Conservation (phyloP, 306 rosid genomes). For the Nissolia schottii region DNA sequence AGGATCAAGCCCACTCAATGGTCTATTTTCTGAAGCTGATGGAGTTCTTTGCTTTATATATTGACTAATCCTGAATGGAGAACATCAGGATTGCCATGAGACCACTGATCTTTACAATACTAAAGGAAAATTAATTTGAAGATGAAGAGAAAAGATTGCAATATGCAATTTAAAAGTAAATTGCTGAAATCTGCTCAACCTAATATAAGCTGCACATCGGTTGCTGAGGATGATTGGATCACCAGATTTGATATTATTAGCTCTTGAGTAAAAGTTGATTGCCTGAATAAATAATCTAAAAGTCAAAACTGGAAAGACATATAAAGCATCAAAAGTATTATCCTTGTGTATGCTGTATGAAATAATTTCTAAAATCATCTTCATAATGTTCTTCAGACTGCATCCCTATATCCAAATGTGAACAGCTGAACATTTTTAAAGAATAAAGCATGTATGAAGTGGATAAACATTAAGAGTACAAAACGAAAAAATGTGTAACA, state of each 20-base stretch:
- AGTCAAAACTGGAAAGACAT: slow-evolving; percentile 14
- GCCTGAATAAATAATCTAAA: slow-evolving; percentile 57
- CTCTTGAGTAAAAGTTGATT: slow-evolving; percentile 72
- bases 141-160: not conserved
- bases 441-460: not conserved
- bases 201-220: slow-evolving; percentile 81
- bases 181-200: slow-evolving; percentile 39
- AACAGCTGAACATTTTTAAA: not conserved
- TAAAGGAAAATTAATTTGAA: slow-evolving; percentile 18
- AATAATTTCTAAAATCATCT: slow-evolving; percentile 20
- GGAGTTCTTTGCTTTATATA: slow-evolving; percentile 58
- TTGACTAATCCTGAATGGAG: slow-evolving; percentile 67
- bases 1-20: slow-evolving; percentile 91
- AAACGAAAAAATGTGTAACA: not conserved
- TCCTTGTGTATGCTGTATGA: slow-evolving; percentile 9
- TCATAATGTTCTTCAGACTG: not conserved
- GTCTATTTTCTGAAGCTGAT: slow-evolving; percentile 76
- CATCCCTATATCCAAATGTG: not conserved
- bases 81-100: slow-evolving; percentile 16
- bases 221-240: slow-evolving; percentile 80
- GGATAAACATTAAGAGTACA: slow-evolving; percentile 7
- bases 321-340: not conserved
- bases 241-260: slow-evolving; percentile 67
- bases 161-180: slow-evolving; percentile 11
- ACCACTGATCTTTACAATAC: slow-evolving; percentile 16